Base-by-base conservation (phyloP, 2,329 filamentous ascomycete genomes). In the Alternaria tenuissima region DNA sequence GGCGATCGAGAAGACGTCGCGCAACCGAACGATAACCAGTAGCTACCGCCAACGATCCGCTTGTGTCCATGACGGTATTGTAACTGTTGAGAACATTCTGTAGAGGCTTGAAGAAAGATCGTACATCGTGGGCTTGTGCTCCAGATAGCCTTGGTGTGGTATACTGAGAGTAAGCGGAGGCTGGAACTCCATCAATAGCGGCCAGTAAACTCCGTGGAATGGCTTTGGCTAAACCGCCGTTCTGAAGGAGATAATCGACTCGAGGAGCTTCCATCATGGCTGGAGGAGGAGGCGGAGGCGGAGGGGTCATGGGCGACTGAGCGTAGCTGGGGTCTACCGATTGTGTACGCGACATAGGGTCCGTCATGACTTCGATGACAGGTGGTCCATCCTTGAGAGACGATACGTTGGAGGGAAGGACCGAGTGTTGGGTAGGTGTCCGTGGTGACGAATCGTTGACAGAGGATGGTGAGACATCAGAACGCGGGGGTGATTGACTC, bases 11-110 rank as follows among this genome's bases (percentile, higher is more conserved):
- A 24, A 98, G 81, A 52, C 94, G 88, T 5, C 95, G 89, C 4
- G 95, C 95, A n/a, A 98, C 91, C 0, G 94, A 97, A 55, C 92
- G 89, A 77, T 98, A 97, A 6, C 95, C 95, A 0, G 94, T 98
- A 16, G 95, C 95, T 2, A 98, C 95, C 3, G 95, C 95, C 5
- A 99, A 82, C 0, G 94, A 98, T 4, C 95, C 95, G 69, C 91
- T 92, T 64, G 91, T 93, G 42, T 86, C 83, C 64, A 98, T 85
- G 4, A 99, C 94, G 3, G 87, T 86, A 64, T 90, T 87, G 75
- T 97, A 98, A 72, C 96, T 91, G 67, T 96, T 91, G 22, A 99
- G 84, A 2, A 97, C 84, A 64, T 88, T 89, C 76, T 91, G 91
- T 67, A 95, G 92, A 0, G 93, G 92, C 5, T 90, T 87, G 74